Evolutionary conservation across 257 asterid genomes (phyloP), one percentile per base, ranked within the genome.

Genomic region (Voacanga thouarsii): DNA sequence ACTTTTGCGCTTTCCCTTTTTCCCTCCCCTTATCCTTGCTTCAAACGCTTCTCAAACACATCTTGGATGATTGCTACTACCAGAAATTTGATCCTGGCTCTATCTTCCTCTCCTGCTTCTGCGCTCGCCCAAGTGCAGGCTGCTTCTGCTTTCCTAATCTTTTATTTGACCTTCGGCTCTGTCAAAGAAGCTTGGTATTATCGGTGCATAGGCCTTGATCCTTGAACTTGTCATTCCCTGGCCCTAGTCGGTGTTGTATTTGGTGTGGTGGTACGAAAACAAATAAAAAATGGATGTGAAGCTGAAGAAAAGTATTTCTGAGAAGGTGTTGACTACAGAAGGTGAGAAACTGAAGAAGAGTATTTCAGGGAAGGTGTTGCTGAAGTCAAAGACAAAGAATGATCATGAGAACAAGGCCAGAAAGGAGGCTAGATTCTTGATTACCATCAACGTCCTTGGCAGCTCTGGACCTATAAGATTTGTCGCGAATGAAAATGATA

Each of bases 381-480:
- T 23, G 47, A 67, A 64, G 61, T 57, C 64, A 15, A 79, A 64
- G 55, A 71, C 53, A 21, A 81, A 53, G 50, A 71, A 51, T 33
- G 55, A 47, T 47, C 55, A 68, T 19, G 53, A 78, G 23, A 49
- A n/a, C 19, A 66, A 23, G 51, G 71, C 68, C 28, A 9, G 4
- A 21, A 28, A 45, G 37, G 44, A 30, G 16, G 75, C 59, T 44
- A 83, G 89, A 79, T 66, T 86, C 28, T 84, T 91, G 88, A 83
- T 89, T n/a, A 83, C 39, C 0, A 70, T 90, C 9, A 88, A 85
- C 30, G 89, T 90, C 3, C 71, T 85, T 8, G 95, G 97, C 1
- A 90, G 96, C 73, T 60, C 92, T 3, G 97, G 96, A 19, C 91
- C 93, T 0, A 57, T 92, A 26, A 87, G 91, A 76, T 86, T 89